Evolutionary conservation across 2,329 filamentous ascomycete genomes (phyloP), one percentile per base, ranked within the genome.

Genomic region (Epichloe uncinata): DNA sequence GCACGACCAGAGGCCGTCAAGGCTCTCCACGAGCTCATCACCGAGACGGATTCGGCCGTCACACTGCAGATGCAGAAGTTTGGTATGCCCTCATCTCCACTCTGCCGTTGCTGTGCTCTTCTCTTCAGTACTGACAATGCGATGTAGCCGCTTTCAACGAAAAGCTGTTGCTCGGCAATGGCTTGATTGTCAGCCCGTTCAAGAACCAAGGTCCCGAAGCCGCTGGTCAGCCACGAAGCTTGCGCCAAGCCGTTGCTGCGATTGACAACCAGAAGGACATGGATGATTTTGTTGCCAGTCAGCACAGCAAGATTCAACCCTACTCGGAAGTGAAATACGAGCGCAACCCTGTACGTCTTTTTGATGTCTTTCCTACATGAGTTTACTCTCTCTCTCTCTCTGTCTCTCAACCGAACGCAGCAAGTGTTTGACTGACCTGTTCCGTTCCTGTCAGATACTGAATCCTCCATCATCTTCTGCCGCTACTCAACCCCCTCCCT

Each of bases 41-140:
- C 75, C 52, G 93, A 98, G 71, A 93, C 86, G 47, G 93, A 98
- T 64, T 82, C 87, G 11, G 91, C 82, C 4, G 71, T 96, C 56
- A 82, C 85, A 4, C 71, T 96, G 68, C 91, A 97, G 66, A 80
- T 97, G 75, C 91, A 97, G 69, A 97, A 96, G 69, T 97, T 95
- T 68, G 87, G 87, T 94, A 75, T 57, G 79, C 40, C 65, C 48
- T 22, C 8, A 20, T 20, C 20, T 33, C 22, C 45, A 33, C 16
- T 18, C 4, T 47, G 20, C 22, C 16, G 18, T 26, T 18, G 38
- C 16, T n/a, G n/a, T 41, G 38, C 38, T 20, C n/a, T 46, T 18
- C 37, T 26, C 3, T 18, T 5, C 16, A 26, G 34, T 8, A 13
- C 53, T 55, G 44, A 53, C 49, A 12, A 20, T 18, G n/a, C 34